These are phyloP conservation scores for Racocetra persica DNA, from an alignment of 371 early-diverging fungal species.

Conservation along the genomic window DNA sequence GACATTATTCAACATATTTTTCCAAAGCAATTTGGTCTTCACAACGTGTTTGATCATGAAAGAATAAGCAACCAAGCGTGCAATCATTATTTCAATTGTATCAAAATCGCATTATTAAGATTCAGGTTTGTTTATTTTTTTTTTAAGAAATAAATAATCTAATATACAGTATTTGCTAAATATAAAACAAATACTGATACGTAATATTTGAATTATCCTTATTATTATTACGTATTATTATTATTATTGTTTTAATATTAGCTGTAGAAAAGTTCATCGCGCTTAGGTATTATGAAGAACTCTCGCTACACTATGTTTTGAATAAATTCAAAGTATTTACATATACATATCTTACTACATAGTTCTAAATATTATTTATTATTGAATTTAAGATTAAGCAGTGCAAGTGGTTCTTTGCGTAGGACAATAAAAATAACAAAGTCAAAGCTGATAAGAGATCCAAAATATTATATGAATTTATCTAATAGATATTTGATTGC, in stretches of 20 bases:
- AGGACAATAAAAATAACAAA: constrained; percentile 43
- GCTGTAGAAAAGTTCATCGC: constrained; percentile 59
- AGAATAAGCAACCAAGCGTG: too few relatives aligned
- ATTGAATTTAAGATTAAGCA: constrained; percentile 44
- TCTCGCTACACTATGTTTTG: constrained; percentile 66
- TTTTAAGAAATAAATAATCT: too few relatives aligned
- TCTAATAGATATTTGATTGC: background rate
- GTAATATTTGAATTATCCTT: too few relatives aligned
- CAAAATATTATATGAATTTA: constrained; percentile 51
- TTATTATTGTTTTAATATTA: constrained; percentile 34
- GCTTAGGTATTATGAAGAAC: constrained; percentile 64
- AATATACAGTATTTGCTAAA: too few relatives aligned
- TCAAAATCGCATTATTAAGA: too few relatives aligned
- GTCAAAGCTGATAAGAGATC: background rate
- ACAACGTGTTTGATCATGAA: too few relatives aligned
- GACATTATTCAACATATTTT: too few relatives aligned
- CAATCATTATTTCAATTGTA: too few relatives aligned
- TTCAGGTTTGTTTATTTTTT: too few relatives aligned
- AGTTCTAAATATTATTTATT: constrained; percentile 3
- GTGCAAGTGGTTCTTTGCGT: constrained; percentile 54
- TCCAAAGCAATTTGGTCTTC: too few relatives aligned
- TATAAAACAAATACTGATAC: too few relatives aligned
- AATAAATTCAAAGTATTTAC: constrained; percentile 62
- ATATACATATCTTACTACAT: constrained; percentile 1
- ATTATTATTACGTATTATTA: too few relatives aligned